phyloP scores from a whole-genome alignment of 768 basidiomycete genomes.

The Suillus occidentalis region DNA sequence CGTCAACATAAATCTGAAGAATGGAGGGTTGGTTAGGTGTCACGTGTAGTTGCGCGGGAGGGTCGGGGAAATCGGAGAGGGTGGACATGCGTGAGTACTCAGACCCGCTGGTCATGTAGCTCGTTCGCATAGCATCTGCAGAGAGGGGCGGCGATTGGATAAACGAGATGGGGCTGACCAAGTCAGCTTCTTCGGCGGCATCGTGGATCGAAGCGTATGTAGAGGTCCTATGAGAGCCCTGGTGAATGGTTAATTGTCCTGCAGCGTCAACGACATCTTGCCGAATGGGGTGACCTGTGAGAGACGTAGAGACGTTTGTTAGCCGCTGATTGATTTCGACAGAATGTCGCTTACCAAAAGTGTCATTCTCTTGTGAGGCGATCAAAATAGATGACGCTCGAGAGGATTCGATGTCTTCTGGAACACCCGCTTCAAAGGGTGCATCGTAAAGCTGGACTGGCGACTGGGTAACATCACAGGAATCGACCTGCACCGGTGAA shows the following conservation, averaged over 20 bases:
- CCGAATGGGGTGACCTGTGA: slow-evolving; percentile 26
- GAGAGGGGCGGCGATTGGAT: slow-evolving; percentile 25
- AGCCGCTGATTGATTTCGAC: neutral
- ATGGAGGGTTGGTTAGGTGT: slow-evolving; percentile 39
- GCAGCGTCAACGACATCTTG: slow-evolving; percentile 18
- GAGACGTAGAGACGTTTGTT: slow-evolving; percentile 9
- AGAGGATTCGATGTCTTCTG: slow-evolving; percentile 29
- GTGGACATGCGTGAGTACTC: slow-evolving; percentile 63
- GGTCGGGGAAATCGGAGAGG: slow-evolving; percentile 71
- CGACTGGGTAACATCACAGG: slow-evolving; percentile 8
- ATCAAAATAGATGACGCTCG: slow-evolving; percentile 22
- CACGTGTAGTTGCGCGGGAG: slow-evolving; percentile 40
- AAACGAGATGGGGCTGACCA: slow-evolving; percentile 18
- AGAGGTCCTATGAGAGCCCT: slow-evolving; percentile 16
- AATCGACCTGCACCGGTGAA: slow-evolving; percentile 16
- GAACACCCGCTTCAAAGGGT: slow-evolving; percentile 11
- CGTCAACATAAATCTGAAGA: slow-evolving; percentile 46
- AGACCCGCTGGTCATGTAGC: slow-evolving; percentile 61
- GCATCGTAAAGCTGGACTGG: slow-evolving; percentile 8
- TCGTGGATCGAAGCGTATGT: slow-evolving; percentile 24
- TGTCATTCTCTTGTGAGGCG: slow-evolving; percentile 26
- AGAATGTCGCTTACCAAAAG: slow-evolving; percentile 23
- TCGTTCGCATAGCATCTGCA: slow-evolving; percentile 42
- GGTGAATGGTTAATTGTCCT: slow-evolving; percentile 15
- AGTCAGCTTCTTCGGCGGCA: slow-evolving; percentile 7